Evolutionary conservation across 208 protist species (phyloP).

Genomic region (Crithidia sp.): DNA sequence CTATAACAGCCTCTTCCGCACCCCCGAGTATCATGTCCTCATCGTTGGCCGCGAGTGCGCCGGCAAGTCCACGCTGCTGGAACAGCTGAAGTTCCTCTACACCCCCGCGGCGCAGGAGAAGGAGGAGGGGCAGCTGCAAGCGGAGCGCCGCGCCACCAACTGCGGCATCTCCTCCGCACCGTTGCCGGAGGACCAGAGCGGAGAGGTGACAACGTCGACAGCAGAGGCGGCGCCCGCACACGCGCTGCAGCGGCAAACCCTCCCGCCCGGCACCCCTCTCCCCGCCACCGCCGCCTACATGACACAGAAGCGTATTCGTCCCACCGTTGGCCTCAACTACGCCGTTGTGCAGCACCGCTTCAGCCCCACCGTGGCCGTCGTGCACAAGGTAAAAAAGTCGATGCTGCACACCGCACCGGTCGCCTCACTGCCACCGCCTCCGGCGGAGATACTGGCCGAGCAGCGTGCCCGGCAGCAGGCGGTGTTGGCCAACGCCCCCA

Average conservation of each 20-base stretch:
- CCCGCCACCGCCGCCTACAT: constrained; percentile 40
- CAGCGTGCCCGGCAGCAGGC: constrained; percentile 23
- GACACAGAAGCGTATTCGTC: constrained; percentile 91
- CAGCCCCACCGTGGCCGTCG: constrained; percentile 26
- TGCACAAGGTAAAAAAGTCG: constrained; percentile 51
- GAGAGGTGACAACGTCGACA: background rate
- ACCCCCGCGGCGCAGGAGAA: constrained; percentile 25
- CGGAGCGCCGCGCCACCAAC: constrained; percentile 2
- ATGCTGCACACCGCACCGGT: constrained; percentile 64
- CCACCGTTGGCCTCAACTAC: constrained; percentile 98
- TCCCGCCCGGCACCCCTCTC: constrained; percentile 30
- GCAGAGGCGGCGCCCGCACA: too few species aligned
- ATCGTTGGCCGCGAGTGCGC: constrained; percentile 95
- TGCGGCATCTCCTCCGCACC: background rate
- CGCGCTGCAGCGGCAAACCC: background rate
- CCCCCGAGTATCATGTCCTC: constrained; percentile 90
- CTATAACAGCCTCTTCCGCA: constrained; percentile 77
- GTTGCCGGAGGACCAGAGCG: too few species aligned
- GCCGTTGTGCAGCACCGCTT: constrained; percentile 88
- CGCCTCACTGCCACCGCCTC: constrained; percentile 50
- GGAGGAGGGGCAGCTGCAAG: constrained; percentile 13
- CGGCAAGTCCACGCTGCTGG: constrained; percentile 98
- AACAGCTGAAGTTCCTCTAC: constrained; percentile 96
- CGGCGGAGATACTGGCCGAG: constrained; percentile 12
- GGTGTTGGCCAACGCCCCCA: constrained; percentile 13